phyloP scores from a whole-genome alignment of 169 alveolate genomes.

The Cyclospora cayetanensis region DNA sequence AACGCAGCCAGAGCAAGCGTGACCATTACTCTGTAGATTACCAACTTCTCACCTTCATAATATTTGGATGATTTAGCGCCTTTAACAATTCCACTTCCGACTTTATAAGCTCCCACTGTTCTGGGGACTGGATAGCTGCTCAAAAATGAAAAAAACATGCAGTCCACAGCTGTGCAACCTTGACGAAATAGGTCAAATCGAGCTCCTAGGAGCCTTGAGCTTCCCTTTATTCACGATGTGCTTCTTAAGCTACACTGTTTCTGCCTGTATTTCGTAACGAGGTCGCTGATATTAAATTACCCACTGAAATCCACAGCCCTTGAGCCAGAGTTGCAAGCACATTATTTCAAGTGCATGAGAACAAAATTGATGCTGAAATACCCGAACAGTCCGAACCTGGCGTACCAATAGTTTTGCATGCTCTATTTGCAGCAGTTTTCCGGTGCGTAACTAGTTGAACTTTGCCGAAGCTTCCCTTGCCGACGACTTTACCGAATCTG shows the following conservation, averaged over 20 bases:
- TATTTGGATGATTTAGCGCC: constrained; percentile 70
- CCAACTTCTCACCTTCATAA: constrained; percentile 36
- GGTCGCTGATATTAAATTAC: too few relatives aligned
- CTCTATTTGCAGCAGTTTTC: constrained; percentile 60
- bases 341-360: too few relatives aligned
- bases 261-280: too few relatives aligned
- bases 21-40: neutral
- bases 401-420: constrained; percentile 71
- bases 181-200: too few relatives aligned
- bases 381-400: too few relatives aligned
- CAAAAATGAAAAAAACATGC: too few relatives aligned
- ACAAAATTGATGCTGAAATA: neutral
- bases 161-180: too few relatives aligned
- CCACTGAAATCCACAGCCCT: too few relatives aligned
- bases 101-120: constrained; percentile 69
- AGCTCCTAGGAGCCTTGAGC: too few relatives aligned
- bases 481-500: constrained; percentile 12
- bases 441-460: constrained; percentile 64
- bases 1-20: neutral
- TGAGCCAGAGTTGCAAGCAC: too few relatives aligned
- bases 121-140: constrained; percentile 54
- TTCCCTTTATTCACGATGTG: too few relatives aligned
- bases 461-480: constrained; percentile 69
- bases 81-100: constrained; percentile 65
- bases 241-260: too few relatives aligned